phyloP scores from a whole-genome alignment of 75 land plant genomes.

The Gnetum montanum region DNA sequence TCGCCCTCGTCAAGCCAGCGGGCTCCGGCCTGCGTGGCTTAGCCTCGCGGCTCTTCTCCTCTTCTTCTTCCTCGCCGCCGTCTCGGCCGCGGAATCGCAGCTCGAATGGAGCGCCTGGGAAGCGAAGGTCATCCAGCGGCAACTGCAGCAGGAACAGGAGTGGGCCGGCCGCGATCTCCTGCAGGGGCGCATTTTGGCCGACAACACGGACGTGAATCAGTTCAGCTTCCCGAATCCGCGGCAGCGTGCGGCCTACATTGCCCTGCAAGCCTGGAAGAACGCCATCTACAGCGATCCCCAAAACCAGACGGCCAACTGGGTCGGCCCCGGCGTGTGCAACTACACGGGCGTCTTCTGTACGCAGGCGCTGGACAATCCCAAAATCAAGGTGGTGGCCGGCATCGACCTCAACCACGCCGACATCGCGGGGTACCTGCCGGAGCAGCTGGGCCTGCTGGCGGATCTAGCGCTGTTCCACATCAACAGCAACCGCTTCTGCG shows the following conservation, averaged over 20 bases:
- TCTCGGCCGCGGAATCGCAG: too few species aligned
- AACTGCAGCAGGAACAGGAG: too few species aligned
- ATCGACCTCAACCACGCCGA: slow-evolving; percentile 48
- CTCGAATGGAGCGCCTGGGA: too few species aligned
- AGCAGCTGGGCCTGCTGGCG: slow-evolving; percentile 46
- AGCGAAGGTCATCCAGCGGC: too few species aligned
- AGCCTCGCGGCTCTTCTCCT: too few species aligned
- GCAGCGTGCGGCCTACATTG: slow-evolving; percentile 51
- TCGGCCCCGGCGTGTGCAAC: slow-evolving; percentile 39
- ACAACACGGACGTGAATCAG: too few species aligned
- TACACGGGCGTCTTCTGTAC: slow-evolving; percentile 52
- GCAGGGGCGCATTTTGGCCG: too few species aligned
- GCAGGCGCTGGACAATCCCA: slow-evolving; percentile 25
- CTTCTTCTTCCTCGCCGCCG: too few species aligned
- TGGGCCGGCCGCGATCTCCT: too few species aligned
- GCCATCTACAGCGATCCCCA: slow-evolving; percentile 47
- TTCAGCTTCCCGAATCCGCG: slow-evolving; percentile 35
- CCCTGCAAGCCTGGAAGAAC: slow-evolving; percentile 74
- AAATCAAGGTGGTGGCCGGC: slow-evolving; percentile 42
- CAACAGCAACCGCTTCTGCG: slow-evolving; percentile 50
- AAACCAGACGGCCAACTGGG: slow-evolving; percentile 42
- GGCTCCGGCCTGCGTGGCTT: too few species aligned
- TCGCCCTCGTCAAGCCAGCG: too few species aligned
- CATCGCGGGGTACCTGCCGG: slow-evolving; percentile 54
- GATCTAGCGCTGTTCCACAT: slow-evolving; percentile 56